Evolutionary conservation across 345 rosid genomes (phyloP), one percentile per base, ranked within the genome.

Genomic region (Tarenaya hassleriana): DNA sequence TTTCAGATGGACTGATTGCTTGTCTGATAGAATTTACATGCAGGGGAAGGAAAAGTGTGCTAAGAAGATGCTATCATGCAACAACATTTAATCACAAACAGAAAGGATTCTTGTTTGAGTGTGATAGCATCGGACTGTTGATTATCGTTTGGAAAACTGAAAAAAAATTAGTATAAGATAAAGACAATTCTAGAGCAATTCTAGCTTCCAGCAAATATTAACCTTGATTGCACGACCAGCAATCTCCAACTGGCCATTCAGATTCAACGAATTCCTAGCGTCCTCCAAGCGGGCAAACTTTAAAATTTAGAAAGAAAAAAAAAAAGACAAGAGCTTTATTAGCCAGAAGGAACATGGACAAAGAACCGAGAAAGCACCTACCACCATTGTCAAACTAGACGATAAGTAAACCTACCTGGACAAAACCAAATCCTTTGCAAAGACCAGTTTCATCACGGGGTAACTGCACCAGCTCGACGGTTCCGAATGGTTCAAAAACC

Each of bases 351-450:
- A 3, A 42, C 21, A 34, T 31, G 34, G 38, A 58, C 37, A 56
- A 44, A 34, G 14, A 42, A 45, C 19, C 27, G 7, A 13, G 34
- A 35, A 8, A 9, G 4, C 29, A 16, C 14, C 7, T 38, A n/a
- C 5, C 2, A 24, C 29, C 5, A 5, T 24, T 24, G 16, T 17
- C 43, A 47, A 40, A 11, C 41, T 15, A 16, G 43, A 5, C 39
- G 52, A 13, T n/a, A 21, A n/a, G 52, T 44, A 35, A 19, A 71
- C 83, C 50, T 51, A 81, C 98, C 97, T 85, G 98, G 61, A 92
- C 85, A 72, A 88, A 92, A 47, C 95, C 98, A 78, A 81, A 88
- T 56, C 98, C 98, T 75, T 92, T 88, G 76, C 91, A 92, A 34
- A 55, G 86, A 12, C 97, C 91, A 57, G 76, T 63, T 74, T 85